Base-by-base conservation (phyloP, 352 stramenopile species). In the Elongisporangium anandrum region DNA sequence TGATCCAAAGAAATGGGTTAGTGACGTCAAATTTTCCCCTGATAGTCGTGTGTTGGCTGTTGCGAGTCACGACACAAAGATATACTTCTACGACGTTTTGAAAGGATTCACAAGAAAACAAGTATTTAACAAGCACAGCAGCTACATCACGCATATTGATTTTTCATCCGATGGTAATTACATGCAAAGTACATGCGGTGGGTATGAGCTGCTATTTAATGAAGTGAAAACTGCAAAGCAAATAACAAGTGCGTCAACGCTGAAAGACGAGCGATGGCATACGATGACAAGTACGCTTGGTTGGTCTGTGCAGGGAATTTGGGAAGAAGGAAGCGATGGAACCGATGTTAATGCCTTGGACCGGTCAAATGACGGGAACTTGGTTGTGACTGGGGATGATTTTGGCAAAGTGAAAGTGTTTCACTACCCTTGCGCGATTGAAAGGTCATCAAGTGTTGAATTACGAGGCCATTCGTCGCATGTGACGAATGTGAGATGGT, bases 231-330 rank as follows among this genome's bases (percentile, higher is more conserved):
- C 73, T 0, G 81, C 64, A 2, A 57, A 65, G 20, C 81, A 90
- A 50, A 76, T 98, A 38, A 89, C 87, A 22, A 85, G 81, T 55
- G 82, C 92, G 0, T 77, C 83, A 12, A 72, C 69, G 1, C 77
- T 98, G 22, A 82, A 89, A 20, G 92, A 99, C 60, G 81, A 94
- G 12, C 65, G 79, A 29, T 98, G 94, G 94, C 68, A 95, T 54
- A 96, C 90, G 3, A 82, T 96, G 64, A 97, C 90, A 4, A 87
- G 77, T 29, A 87, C 89, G 0, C 74, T 97, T 13, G 75, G 77
- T 1, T 98, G 95, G 95, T 65, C 79, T 4, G 90, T 97, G 4
- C 94, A 98, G 66, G 96, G 96, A 16, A 93, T 94, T 21, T 94
- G 85, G 85, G 81, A 88, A 55, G 62, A 76, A 52, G 64, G 77